Evolutionary conservation across 129 eudicot species (phyloP).

Genomic region (Flaveria linearis): DNA sequence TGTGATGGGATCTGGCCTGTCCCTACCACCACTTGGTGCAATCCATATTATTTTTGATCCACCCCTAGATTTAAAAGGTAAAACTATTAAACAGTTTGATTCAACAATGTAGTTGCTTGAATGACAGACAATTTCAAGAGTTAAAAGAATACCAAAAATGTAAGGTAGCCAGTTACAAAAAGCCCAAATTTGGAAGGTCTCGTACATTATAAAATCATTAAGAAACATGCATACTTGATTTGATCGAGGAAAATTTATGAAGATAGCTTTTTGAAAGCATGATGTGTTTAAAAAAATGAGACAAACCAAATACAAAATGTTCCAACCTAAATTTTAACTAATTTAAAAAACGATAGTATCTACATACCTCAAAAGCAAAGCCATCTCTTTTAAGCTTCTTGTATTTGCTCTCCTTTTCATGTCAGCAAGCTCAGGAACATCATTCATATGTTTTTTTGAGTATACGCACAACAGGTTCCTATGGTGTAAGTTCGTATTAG

Average conservation of each 20-base stretch:
- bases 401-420: conserved; percentile 89
- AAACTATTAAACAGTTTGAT: conserved; percentile 14
- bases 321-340: background rate
- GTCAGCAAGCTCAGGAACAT: conserved; percentile 82
- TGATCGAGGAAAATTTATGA: background rate
- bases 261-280: background rate
- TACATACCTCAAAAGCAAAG: conserved; percentile 77
- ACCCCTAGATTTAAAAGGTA: conserved; percentile 49
- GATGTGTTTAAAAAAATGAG: background rate
- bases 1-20: conserved; percentile 91
- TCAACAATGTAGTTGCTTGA: conserved; percentile 1
- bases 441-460: conserved; percentile 93
- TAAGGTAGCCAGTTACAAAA: conserved; percentile 5
- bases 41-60: conserved; percentile 98
- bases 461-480: conserved; percentile 94
- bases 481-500: conserved; percentile 10
- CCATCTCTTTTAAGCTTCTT: conserved; percentile 91
- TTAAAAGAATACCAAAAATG: conserved; percentile 1
- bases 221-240: background rate
- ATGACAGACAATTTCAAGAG: background rate
- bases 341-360: background rate
- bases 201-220: background rate
- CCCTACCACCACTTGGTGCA: conserved; percentile 99
- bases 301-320: background rate
- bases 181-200: conserved; percentile 4